These are phyloP conservation scores for Ogataea ramenticola DNA, from an alignment of 805 yeast genomes.

Conservation along the genomic window DNA sequence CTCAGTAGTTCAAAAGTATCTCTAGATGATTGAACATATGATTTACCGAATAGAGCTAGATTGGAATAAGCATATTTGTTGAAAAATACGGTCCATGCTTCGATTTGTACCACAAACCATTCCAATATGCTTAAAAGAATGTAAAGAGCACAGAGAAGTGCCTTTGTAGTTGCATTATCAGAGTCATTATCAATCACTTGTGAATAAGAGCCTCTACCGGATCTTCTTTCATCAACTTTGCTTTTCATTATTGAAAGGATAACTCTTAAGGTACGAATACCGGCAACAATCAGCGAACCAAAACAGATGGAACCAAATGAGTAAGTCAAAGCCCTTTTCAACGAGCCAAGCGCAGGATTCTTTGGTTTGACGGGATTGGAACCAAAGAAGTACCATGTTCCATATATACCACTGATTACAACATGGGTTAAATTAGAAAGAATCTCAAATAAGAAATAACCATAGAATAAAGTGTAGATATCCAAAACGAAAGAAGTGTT, in stretches of 20 bases:
- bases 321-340: constrained; percentile 69
- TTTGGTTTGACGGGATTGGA: constrained; percentile 51
- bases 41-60: constrained; percentile 79
- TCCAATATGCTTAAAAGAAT: constrained; percentile 50
- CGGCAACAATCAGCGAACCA: constrained; percentile 68
- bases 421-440: constrained; percentile 74
- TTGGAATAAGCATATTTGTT: constrained; percentile 87
- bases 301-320: constrained; percentile 88
- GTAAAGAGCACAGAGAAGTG: constrained; percentile 42
- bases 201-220: neutral
- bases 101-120: constrained; percentile 44
- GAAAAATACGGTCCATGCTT: constrained; percentile 59
- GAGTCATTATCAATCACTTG: constrained; percentile 35
- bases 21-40: constrained; percentile 67
- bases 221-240: constrained; percentile 21
- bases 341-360: constrained; percentile 75
- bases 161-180: constrained; percentile 38
- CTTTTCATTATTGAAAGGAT: constrained; percentile 43
- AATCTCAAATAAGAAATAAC: constrained; percentile 78
- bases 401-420: constrained; percentile 76
- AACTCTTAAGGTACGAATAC: constrained; percentile 59
- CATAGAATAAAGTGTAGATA: constrained; percentile 70
- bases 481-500: constrained; percentile 15
- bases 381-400: constrained; percentile 86
- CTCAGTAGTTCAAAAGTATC: constrained; percentile 76